phyloP scores from a whole-genome alignment of 176 grass and related monocot species.

The Carex kokanica region DNA sequence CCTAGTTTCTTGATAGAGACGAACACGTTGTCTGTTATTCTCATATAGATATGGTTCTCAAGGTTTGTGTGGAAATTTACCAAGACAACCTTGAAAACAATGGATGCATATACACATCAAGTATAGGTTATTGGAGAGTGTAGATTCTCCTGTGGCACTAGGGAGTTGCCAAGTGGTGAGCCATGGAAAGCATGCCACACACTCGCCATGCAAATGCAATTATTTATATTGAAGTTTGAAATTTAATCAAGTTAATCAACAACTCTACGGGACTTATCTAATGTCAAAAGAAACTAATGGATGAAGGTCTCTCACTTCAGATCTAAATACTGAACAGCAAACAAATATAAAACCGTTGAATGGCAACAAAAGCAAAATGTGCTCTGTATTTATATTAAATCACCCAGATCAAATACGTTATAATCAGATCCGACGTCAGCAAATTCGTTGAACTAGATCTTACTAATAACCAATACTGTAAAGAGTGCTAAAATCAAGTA shows the following conservation, averaged over 20 bases:
- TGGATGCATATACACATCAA: neutral
- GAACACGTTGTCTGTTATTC: neutral
- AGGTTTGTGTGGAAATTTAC: neutral
- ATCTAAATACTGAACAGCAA: constrained; percentile 18
- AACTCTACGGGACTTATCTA: neutral
- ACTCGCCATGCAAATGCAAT: neutral
- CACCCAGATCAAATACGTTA: neutral
- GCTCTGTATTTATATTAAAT: neutral
- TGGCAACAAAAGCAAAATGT: neutral
- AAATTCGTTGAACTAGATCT: constrained; percentile 12
- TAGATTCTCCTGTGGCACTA: neutral
- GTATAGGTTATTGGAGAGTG: neutral
- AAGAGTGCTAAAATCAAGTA: neutral
- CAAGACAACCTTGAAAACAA: neutral
- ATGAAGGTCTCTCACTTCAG: constrained; percentile 11
- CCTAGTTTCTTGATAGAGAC: neutral
- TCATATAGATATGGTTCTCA: neutral
- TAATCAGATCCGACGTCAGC: neutral
- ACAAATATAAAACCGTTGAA: neutral
- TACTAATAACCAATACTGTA: neutral
- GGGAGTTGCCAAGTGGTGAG: neutral
- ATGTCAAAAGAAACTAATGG: neutral
- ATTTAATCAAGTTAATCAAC: neutral
- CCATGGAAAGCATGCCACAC: neutral
- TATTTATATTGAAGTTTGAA: neutral